Evolutionary conservation across 805 yeast species (phyloP).

Genomic region (Cyberlindnera lachancei): DNA sequence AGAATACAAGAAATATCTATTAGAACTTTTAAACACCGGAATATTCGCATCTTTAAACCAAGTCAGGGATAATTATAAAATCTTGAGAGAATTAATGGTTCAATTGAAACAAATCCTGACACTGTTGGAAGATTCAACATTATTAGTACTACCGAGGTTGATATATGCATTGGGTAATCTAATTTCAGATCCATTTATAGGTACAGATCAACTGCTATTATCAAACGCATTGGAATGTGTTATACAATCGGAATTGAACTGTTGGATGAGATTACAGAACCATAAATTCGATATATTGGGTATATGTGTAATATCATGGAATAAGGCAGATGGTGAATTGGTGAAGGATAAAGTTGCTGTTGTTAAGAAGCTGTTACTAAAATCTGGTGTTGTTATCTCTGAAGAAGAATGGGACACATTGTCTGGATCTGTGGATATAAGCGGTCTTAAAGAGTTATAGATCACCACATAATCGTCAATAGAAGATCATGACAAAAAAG

Average conservation of each 20-base stretch:
- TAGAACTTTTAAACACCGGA: conserved; percentile 14
- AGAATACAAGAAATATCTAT: neutral
- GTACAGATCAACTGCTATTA: conserved; percentile 9
- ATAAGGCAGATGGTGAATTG: conserved; percentile 5
- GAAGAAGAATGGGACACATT: neutral
- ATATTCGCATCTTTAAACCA: conserved; percentile 14
- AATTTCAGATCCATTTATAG: conserved; percentile 19
- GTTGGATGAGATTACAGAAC: conserved; percentile 17
- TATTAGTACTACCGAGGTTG: conserved; percentile 16
- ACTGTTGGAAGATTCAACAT: conserved; percentile 3
- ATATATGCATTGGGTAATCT: conserved; percentile 15
- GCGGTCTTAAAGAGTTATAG: too few species aligned
- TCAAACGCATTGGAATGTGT: conserved; percentile 7
- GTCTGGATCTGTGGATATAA: too few species aligned
- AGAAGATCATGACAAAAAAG: too few species aligned
- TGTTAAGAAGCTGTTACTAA: conserved; percentile 3
- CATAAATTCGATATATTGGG: conserved; percentile 18
- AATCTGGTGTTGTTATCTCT: neutral
- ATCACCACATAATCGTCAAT: too few species aligned
- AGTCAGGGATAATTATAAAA: conserved; percentile 14
- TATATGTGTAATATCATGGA: conserved; percentile 12
- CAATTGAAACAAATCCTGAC: conserved; percentile 7
- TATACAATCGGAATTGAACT: conserved; percentile 9
- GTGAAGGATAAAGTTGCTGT: conserved; percentile 3
- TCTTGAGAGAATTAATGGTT: conserved; percentile 7